Percentiles rank a stretch among this genome's conserved stretches.
phyloP scores from a whole-genome alignment of 805 yeast species.

The Debaryomyces prosopidis region DNA sequence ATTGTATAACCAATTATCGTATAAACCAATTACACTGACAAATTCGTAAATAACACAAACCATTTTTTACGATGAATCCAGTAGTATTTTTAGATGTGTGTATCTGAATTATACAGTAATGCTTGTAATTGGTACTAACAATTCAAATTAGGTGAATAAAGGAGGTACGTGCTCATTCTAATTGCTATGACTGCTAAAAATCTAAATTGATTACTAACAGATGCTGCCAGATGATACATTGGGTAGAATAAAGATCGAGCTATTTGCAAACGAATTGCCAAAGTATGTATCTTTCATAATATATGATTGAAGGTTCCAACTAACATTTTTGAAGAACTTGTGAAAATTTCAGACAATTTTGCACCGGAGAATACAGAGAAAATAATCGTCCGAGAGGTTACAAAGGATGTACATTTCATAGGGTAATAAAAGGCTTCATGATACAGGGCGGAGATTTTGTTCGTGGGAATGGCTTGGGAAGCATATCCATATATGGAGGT shows the following conservation, averaged over 20 bases:
- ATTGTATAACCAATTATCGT: no score
- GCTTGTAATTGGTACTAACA: no score
- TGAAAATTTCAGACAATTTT: slow-evolving; percentile 54
- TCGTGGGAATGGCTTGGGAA: slow-evolving; percentile 46
- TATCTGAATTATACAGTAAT: slow-evolving; percentile 4
- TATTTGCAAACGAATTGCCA: slow-evolving; percentile 42
- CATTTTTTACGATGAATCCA: slow-evolving; percentile 5
- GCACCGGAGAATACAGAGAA: slow-evolving; percentile 48
- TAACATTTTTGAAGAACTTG: slow-evolving; percentile 28
- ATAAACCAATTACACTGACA: background rate
- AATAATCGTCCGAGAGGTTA: slow-evolving; percentile 45
- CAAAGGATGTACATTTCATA: slow-evolving; percentile 36
- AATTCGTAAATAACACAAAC: background rate
- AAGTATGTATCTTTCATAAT: slow-evolving; percentile 14
- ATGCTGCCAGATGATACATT: slow-evolving; percentile 5
- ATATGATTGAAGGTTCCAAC: slow-evolving; percentile 1
- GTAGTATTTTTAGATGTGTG: slow-evolving; percentile 45
- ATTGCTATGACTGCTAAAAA: slow-evolving; percentile 4
- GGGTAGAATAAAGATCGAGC: slow-evolving; percentile 48
- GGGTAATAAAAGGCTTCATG: slow-evolving; percentile 44
- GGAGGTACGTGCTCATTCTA: background rate
- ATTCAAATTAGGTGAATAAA: no score
- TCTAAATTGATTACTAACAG: no score
- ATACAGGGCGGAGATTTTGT: slow-evolving; percentile 52
- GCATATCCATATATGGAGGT: slow-evolving; percentile 40